A percentile compares a stretch with the other conserved stretches of the same genome.
Evolutionary conservation across 345 rosid species (phyloP).

Genomic region (Angophora floribunda): DNA sequence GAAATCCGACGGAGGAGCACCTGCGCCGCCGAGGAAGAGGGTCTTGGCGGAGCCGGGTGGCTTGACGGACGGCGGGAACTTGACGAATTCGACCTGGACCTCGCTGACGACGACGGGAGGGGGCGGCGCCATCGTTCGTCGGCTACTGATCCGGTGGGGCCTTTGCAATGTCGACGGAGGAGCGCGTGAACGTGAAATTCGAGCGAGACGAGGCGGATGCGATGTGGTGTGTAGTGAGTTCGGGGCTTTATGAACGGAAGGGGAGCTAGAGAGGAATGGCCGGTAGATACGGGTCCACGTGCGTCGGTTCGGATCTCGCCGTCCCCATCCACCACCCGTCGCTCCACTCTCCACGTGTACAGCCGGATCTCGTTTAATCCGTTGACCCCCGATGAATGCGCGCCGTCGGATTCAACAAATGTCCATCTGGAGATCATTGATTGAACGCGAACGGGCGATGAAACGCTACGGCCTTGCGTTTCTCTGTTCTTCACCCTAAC

Average conservation of each 20-base stretch:
- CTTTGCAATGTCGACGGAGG: neutral
- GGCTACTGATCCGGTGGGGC: neutral
- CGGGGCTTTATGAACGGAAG: neutral
- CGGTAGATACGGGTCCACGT: neutral
- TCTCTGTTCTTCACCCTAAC: rapidly evolving
- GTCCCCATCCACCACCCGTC: neutral
- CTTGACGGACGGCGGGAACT: conserved; percentile 43
- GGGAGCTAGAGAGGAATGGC: neutral
- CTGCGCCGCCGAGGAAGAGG: conserved; percentile 86
- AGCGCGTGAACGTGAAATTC: no score
- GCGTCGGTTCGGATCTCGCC: neutral
- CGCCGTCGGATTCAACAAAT: neutral
- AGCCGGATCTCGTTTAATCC: neutral
- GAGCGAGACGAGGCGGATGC: neutral
- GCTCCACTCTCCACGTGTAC: neutral
- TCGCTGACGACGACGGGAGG: neutral
- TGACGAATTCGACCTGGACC: conserved; percentile 27
- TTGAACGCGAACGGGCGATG: neutral
- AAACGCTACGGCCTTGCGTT: neutral
- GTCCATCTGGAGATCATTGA: neutral
- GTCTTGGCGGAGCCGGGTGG: conserved; percentile 58
- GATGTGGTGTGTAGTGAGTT: neutral
- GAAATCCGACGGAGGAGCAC: conserved; percentile 4
- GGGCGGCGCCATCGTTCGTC: neutral
- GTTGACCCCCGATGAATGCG: neutral